Evolutionary conservation across 768 basidiomycete species (phyloP), one percentile per base, ranked within the genome.

Genomic region (Lactarius trivialis): DNA sequence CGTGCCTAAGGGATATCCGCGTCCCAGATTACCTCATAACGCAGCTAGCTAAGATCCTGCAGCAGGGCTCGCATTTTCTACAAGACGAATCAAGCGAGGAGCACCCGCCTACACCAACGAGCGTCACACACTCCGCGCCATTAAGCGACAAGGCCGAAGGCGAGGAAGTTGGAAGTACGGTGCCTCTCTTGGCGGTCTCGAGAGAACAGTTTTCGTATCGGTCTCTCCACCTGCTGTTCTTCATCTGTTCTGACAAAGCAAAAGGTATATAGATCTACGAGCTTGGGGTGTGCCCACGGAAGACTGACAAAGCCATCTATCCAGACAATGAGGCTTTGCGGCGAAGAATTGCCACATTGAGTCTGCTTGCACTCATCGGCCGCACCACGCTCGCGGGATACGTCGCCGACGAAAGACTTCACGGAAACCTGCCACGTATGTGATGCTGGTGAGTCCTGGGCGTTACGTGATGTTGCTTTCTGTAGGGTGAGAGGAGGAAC

Each of bases 141-240:
- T 12, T 51, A 39, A 24, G 26, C 45, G 17, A 36, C 19, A 37
- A 53, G 15, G 37, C 30, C 3, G 58, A 56, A 14, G 4, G 11
- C 28, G 33, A 64, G 41, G 55, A 21, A 2, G 39, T 37, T 21
- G 58, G 57, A 41, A 86, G 81, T 36, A 91, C 91, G 2, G 81
- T 81, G 41, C 72, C 75, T 12, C 82, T 82, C 0, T 70, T 74
- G 17, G 71, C 83, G 26, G 75, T 88, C 32, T 86, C 88, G 1
- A 77, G 93, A 43, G 93, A 95, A 71, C 80, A 91, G 8, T 95
- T 95, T 71, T 86, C 90, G 7, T 94, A 91, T 75, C 95, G 93
- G 93, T 93, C 89, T 70, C 87, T 95, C 60, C 92, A 96, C 68
- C 75, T 94, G 12, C 71, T 96, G 34, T 94, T 95, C 72, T 70